A percentile compares a stretch with the other conserved stretches of the same genome.
phyloP scores from a whole-genome alignment of 345 rosid genomes.

The Excoecaria cochinchinensis region DNA sequence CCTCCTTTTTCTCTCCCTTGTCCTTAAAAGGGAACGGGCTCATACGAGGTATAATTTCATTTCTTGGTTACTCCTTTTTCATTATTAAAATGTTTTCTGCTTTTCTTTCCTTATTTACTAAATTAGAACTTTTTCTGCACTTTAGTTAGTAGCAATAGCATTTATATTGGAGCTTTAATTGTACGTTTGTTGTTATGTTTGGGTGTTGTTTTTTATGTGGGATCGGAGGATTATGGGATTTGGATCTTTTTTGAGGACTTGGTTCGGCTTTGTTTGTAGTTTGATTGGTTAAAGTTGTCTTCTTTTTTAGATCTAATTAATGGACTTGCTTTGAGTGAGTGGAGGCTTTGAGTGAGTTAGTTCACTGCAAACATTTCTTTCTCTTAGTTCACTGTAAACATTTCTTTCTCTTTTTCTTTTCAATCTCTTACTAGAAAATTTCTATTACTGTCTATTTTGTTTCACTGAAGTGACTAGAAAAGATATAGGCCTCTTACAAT shows the following conservation, averaged over 20 bases:
- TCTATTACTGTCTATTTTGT: background rate
- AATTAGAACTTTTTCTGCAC: background rate
- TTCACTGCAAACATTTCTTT: background rate
- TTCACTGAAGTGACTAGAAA: background rate
- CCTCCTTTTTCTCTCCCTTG: background rate
- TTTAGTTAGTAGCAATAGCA: background rate
- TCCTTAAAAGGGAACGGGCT: conserved; percentile 3
- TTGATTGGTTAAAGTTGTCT: conserved; percentile 1
- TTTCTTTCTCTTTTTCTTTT: background rate
- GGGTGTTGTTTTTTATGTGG: background rate
- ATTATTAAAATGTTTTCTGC: background rate
- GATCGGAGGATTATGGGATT: conserved; percentile 4
- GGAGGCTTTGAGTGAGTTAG: conserved; percentile 5
- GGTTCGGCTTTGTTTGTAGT: conserved; percentile 13
- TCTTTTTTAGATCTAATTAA: conserved; percentile 38
- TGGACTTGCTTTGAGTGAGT: background rate
- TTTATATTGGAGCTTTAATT: background rate
- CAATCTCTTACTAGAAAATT: background rate
- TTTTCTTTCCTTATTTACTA: background rate
- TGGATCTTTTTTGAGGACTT: conserved; percentile 39
- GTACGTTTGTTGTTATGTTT: conserved; percentile 1
- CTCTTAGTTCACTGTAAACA: background rate
- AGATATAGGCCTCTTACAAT: conserved; percentile 9
- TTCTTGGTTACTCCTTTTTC: background rate
- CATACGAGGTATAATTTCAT: conserved; percentile 32